Percentiles rank a stretch among this genome's conserved stretches.
These are phyloP conservation scores for Trichosporon faecale DNA, from an alignment of 1,284 basidiomycete genomes.

Conservation along the genomic window DNA sequence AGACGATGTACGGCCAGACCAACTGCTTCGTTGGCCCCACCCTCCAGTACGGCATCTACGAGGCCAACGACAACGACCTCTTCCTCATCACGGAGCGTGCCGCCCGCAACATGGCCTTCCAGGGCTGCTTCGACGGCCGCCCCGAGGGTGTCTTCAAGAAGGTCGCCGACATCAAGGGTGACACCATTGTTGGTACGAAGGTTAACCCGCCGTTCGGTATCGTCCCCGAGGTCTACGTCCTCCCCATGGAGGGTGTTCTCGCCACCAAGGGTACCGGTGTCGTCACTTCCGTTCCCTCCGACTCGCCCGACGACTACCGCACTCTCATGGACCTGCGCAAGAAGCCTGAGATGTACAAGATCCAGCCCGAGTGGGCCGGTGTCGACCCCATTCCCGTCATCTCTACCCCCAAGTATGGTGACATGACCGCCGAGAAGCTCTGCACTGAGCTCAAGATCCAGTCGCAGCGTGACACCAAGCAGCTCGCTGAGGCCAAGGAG, in stretches of 20 bases:
- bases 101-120: constrained; percentile 97
- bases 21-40: constrained; percentile 93
- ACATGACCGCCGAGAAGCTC: constrained; percentile 83
- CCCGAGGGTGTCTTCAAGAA: constrained; percentile 69
- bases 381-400: constrained; percentile 86
- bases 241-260: constrained; percentile 97
- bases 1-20: constrained; percentile 99
- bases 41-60: constrained; percentile 91
- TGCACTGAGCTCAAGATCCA: constrained; percentile 91
- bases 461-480: constrained; percentile 89
- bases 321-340: constrained; percentile 90
- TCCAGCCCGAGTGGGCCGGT: constrained; percentile 83
- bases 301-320: constrained; percentile 95
- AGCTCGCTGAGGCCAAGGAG: constrained; percentile 94
- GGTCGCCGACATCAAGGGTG: constrained; percentile 72
- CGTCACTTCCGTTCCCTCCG: constrained; percentile 95
- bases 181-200: constrained; percentile 80
- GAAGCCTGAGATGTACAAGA: constrained; percentile 96
- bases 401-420: constrained; percentile 82
- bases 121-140: constrained; percentile 66
- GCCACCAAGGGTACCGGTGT: constrained; percentile 98
- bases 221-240: constrained; percentile 83
- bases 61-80: constrained; percentile 76
- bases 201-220: constrained; percentile 83
- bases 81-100: constrained; percentile 87